Evolutionary conservation across 148 eudicot species (phyloP).

Genomic region (Silene conica): DNA sequence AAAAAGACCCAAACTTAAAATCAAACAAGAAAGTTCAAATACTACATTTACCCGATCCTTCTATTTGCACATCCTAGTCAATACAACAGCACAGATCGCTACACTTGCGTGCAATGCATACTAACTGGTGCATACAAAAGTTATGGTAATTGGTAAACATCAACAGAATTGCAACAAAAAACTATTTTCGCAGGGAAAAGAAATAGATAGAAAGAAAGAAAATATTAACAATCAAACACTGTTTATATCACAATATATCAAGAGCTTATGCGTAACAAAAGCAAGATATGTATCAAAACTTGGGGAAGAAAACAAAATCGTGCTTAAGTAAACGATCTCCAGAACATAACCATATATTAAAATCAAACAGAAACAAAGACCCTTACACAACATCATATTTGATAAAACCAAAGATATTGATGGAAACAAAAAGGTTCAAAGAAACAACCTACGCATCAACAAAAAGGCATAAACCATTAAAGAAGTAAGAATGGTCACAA

Average conservation of each 20-base stretch:
- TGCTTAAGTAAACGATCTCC: not conserved
- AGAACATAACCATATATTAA: not conserved
- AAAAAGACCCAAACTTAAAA: not conserved
- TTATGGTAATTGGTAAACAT: not conserved
- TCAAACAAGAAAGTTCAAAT: not conserved
- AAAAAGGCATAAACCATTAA: not conserved
- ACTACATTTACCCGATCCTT: not conserved
- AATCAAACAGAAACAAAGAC: not conserved
- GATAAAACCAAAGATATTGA: not conserved
- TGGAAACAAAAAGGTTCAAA: not conserved
- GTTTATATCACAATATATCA: not conserved
- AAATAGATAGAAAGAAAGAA: no score
- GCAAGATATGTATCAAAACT: not conserved
- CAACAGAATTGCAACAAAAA: not conserved
- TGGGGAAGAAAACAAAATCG: not conserved
- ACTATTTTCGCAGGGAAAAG: no score
- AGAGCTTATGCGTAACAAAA: not conserved
- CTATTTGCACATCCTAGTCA: not conserved
- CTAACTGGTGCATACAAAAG: not conserved
- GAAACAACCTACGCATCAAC: not conserved
- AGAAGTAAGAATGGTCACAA: conserved; percentile 2
- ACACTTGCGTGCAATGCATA: not conserved
- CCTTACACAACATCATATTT: not conserved
- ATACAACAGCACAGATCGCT: not conserved
- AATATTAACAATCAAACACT: not conserved